Evolutionary conservation across 176 grass and related monocot species (phyloP), one percentile per base, ranked within the genome.

Genomic region (Pharus latifolius): DNA sequence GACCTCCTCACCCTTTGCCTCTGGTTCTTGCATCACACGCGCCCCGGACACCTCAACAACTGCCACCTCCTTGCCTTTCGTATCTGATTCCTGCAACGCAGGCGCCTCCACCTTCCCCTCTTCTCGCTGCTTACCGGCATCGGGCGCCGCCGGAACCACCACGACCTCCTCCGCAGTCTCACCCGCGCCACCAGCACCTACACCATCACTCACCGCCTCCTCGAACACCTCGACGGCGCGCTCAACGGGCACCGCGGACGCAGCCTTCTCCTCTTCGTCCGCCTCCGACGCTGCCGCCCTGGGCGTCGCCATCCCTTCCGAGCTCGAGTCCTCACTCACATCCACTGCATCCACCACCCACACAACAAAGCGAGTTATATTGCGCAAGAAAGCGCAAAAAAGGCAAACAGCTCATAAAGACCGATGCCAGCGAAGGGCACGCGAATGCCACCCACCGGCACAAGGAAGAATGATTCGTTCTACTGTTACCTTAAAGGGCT

Each of bases 281-380:
- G 41, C 62, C 67, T 61, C 75, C 13, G 65, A 76, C 8, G 50
- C 65, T 3, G 64, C 66, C 19, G 75, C 79, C 48, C 73, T 67
- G n/a, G 85, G 78, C 34, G 85, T 88, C 60, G 82, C 68, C 85
- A 88, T 83, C 80, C 78, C 85, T 79, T 82, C 85, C 37, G 80
- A 86, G 78, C 83, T 86, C 18, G 83, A 86, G 28, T 86, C 83
- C 72, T 86, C 83, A 49, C 72, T 76, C 50, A 15, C 65, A 43
- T 86, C 83, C 77, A 51, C 83, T 86, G 83, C 56, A 16, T 23
- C 40, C 65, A 68, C 51, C 52, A 67, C 50, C 78, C 37, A 26
- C 65, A 76, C 54, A 51, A 19, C 15, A 9, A 38, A 38, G 8
- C 35, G 8, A n/a, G n/a, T n/a, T n/a, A 80, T 85, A 80, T 85